Percentiles rank a stretch among this genome's conserved stretches.
Evolutionary conservation across 768 basidiomycete genomes (phyloP).

Genomic region (Fomitopsis pulvina): DNA sequence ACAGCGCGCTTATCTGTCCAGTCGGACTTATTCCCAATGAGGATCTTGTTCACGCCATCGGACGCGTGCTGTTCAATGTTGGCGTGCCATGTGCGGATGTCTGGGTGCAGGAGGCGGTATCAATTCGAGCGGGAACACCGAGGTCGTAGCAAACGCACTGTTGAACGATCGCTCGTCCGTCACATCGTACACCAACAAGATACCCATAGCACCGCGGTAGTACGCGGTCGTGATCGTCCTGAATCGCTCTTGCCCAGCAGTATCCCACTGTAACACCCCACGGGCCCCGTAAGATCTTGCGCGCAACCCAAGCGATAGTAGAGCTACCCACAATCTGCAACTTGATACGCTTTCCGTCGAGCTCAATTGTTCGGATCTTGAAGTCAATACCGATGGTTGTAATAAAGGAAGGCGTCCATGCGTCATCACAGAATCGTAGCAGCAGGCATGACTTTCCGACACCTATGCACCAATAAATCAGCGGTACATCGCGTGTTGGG

Average conservation of each 20-base stretch:
- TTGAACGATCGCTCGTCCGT: slow-evolving; percentile 94
- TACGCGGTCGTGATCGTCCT: slow-evolving; percentile 98
- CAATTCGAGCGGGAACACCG: not conserved
- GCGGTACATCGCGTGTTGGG: not conserved
- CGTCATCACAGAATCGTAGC: slow-evolving; percentile 97
- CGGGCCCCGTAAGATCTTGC: not conserved
- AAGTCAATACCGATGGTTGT: slow-evolving; percentile 99
- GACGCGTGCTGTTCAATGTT: slow-evolving; percentile 99
- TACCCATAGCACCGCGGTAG: slow-evolving; percentile 99
- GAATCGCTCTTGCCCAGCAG: slow-evolving; percentile 98
- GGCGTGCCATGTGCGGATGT: slow-evolving; percentile 96
- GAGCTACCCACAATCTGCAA: slow-evolving; percentile 82
- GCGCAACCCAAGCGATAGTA: not conserved
- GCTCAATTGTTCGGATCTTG: slow-evolving; percentile 98
- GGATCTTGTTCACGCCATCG: slow-evolving; percentile 98
- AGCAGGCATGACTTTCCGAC: slow-evolving; percentile 97
- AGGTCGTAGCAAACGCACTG: slow-evolving; percentile 50
- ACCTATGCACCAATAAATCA: slow-evolving; percentile 37
- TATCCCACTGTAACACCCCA: slow-evolving; percentile 75
- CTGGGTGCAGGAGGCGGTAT: slow-evolving; percentile 35
- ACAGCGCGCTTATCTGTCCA: slow-evolving; percentile 96
- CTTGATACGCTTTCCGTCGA: slow-evolving; percentile 97
- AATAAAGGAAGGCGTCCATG: slow-evolving; percentile 99
- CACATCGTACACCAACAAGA: slow-evolving; percentile 97
- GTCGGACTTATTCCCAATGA: slow-evolving; percentile 98